Evolutionary conservation across 2,329 filamentous ascomycete genomes (phyloP).

Genomic region (Samsoniella hepiali): DNA sequence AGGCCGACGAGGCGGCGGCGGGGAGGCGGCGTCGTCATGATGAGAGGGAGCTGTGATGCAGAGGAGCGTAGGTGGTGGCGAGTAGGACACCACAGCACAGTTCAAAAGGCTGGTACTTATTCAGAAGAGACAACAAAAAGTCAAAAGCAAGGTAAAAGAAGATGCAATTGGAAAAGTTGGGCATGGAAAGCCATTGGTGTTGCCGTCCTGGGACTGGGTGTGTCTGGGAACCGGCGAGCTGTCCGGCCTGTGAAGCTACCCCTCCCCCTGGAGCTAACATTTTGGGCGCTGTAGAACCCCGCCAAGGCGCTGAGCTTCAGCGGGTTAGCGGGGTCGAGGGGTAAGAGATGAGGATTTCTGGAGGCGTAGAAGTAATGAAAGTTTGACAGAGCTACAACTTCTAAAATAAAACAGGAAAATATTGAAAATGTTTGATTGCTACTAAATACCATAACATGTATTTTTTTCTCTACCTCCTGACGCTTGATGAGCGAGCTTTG

Average conservation of each 20-base stretch:
- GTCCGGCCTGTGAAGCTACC: conserved; percentile 1
- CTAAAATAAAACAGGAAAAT: too few relatives aligned
- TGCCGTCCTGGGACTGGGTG: neutral
- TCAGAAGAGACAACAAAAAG: neutral
- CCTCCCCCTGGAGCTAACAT: neutral
- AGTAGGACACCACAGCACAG: neutral
- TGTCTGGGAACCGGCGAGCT: neutral
- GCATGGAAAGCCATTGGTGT: too few relatives aligned
- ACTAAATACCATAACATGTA: too few relatives aligned
- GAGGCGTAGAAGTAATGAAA: too few relatives aligned
- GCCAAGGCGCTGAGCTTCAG: neutral
- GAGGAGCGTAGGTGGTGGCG: neutral
- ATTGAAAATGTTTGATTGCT: too few relatives aligned
- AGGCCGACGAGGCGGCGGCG: conserved; percentile 67
- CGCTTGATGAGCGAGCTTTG: too few relatives aligned
- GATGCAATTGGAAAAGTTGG: too few relatives aligned
- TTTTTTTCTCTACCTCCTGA: too few relatives aligned
- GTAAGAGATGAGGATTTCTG: neutral
- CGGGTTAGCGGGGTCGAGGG: neutral
- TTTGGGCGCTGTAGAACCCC: neutral
- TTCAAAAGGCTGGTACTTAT: neutral
- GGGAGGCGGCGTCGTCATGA: conserved; percentile 28
- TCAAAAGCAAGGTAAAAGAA: too few relatives aligned
- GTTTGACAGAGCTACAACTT: too few relatives aligned
- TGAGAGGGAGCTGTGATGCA: neutral